Evolutionary conservation across 2,329 filamentous ascomycete genomes (phyloP), one percentile per base, ranked within the genome.

Genomic region (Cytospora piceicola): DNA sequence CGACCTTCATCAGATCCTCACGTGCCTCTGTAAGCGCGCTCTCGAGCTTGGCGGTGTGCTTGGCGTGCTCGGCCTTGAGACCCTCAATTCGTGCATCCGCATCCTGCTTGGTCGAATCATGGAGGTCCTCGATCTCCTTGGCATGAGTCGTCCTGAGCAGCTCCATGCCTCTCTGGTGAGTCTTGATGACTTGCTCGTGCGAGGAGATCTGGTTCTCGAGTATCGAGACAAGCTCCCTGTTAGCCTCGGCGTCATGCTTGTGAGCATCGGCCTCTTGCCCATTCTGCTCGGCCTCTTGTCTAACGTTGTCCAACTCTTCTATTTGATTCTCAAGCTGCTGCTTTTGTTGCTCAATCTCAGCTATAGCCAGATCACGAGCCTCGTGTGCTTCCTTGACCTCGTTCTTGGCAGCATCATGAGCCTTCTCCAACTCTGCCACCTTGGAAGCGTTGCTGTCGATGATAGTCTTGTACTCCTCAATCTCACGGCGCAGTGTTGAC

Each of bases 391-490:
- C 84, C 49, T 92, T 86, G 14, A 96, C 83, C 71, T 94, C 85
- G 56, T 84, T 78, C 72, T 88, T 86, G 59, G 90, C 85, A 30
- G 84, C 83, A 36, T 84, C 77, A 73, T 96, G 90, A 4, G 89
- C 86, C 69, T 88, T 79, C 76, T 97, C 93, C 17, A 97, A 82
- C 69, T 91, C 86, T 3, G 88, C 83, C 34, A 97, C 88, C 71
- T 89, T 91, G 49, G 84, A 75, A 15, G 88, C 82, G 71, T 94
- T 92, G 70, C 81, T 83, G 69, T 85, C 84, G 71, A 96, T 89
- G 46, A 91, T 86, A 4, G 84, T 80, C 78, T 91, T 94, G 78
- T 96, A 93, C 73, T 93, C 88, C 60, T 94, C 88, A 61, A 97
- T 89, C 74, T 96, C 90, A 66, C 79, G 83, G 68, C 91, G 90